A percentile compares a stretch with the other conserved stretches of the same genome.
Evolutionary conservation across 805 yeast species (phyloP).

Genomic region (Kluyveromyces lactis): DNA sequence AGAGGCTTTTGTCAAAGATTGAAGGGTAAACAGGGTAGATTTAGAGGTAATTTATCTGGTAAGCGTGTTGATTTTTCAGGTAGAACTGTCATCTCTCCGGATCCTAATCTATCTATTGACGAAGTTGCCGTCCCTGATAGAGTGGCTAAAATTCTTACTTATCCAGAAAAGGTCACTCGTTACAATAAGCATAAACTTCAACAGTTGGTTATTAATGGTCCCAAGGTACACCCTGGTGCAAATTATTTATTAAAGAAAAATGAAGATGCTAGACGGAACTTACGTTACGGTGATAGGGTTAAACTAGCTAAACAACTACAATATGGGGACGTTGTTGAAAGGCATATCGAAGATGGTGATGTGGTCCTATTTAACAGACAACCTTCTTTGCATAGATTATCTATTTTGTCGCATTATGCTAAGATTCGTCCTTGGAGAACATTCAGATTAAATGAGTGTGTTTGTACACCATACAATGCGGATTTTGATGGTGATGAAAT

Average conservation of each 20-base stretch:
- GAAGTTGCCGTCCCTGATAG: conserved; percentile 98
- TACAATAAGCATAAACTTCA: conserved; percentile 78
- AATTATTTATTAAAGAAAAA: conserved; percentile 78
- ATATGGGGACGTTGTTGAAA: conserved; percentile 89
- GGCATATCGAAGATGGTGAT: conserved; percentile 97
- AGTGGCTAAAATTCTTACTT: conserved; percentile 91
- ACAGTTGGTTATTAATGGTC: conserved; percentile 70
- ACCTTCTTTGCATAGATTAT: conserved; percentile 91
- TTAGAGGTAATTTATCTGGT: conserved; percentile 96
- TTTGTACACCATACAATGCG: conserved; percentile 98
- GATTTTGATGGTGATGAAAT: conserved; percentile 99
- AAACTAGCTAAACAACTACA: conserved; percentile 68
- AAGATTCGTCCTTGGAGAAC: conserved; percentile 98
- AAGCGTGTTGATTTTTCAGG: conserved; percentile 98
- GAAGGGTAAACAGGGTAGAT: conserved; percentile 98
- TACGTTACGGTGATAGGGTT: conserved; percentile 78
- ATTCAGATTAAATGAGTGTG: conserved; percentile 94
- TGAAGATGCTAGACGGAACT: conserved; percentile 79
- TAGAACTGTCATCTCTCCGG: conserved; percentile 97
- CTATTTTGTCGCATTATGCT: conserved; percentile 92
- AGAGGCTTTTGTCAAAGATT: conserved; percentile 95
- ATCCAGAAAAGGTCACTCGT: conserved; percentile 89
- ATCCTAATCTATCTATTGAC: conserved; percentile 89
- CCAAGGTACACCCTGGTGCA: conserved; percentile 91
- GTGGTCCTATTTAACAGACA: conserved; percentile 93